Evolutionary conservation across 1,139 yeast genomes (phyloP).

Genomic region (Debaryomyces subglobosus): DNA sequence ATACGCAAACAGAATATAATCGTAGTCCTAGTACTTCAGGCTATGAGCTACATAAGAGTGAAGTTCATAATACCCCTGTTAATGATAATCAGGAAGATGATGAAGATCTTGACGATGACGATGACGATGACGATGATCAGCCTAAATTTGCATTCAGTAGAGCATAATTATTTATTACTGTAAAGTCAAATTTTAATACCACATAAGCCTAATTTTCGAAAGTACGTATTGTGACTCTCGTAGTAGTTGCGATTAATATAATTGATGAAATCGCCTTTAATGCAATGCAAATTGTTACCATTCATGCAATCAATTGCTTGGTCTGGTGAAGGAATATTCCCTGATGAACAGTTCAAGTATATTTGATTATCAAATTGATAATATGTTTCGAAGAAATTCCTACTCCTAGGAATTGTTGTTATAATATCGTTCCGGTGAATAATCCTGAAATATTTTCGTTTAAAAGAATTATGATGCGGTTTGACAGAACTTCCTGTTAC

Average conservation of each 20-base stretch:
- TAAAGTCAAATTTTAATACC: constrained; percentile 27
- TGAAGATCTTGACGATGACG: constrained; percentile 30
- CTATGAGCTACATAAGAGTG: neutral
- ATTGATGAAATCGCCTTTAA: constrained; percentile 36
- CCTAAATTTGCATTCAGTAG: constrained; percentile 42
- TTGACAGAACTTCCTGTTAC: constrained; percentile 33
- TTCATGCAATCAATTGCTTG: constrained; percentile 37
- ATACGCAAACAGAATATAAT: constrained; percentile 14
- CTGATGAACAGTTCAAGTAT: constrained; percentile 43
- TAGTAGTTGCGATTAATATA: constrained; percentile 28
- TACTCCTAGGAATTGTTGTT: constrained; percentile 43
- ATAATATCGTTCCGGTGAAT: constrained; percentile 52
- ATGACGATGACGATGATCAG: constrained; percentile 37
- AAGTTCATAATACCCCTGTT: neutral
- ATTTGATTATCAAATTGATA: constrained; percentile 49
- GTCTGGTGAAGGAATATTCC: constrained; percentile 26
- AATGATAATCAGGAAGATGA: constrained; percentile 14
- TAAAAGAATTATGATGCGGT: constrained; percentile 23
- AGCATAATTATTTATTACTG: constrained; percentile 3
- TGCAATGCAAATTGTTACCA: constrained; percentile 40
- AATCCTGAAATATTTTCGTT: constrained; percentile 41
- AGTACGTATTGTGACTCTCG: constrained; percentile 50
- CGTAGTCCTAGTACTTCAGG: neutral
- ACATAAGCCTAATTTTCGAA: constrained; percentile 51
- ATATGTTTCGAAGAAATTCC: constrained; percentile 31